phyloP scores from a whole-genome alignment of 768 basidiomycete species.

The Lactifluus hygrophoroides region DNA sequence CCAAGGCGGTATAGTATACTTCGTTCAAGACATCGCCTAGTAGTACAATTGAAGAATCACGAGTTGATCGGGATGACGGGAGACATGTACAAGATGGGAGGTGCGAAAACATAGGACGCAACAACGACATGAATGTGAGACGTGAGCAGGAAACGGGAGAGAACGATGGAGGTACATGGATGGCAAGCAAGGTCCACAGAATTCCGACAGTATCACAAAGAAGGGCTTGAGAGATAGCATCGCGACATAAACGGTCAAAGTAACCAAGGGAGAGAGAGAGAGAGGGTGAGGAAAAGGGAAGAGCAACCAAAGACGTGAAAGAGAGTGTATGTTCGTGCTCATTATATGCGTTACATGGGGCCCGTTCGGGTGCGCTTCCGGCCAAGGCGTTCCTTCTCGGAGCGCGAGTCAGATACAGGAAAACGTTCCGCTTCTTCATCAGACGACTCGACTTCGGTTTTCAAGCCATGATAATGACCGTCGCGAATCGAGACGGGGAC shows the following conservation, averaged over 20 bases:
- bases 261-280: neutral
- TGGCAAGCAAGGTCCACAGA: slow-evolving; percentile 11
- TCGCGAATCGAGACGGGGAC: slow-evolving; percentile 4
- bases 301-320: neutral
- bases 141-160: slow-evolving; percentile 2
- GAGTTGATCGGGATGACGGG: slow-evolving; percentile 7
- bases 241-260: neutral
- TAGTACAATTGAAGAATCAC: slow-evolving; percentile 3
- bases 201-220: neutral
- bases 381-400: slow-evolving; percentile 12
- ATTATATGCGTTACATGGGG: slow-evolving; percentile 6
- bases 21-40: slow-evolving; percentile 5
- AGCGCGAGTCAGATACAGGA: slow-evolving; percentile 18
- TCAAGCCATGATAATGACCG: slow-evolving; percentile 2
- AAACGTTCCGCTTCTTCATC: slow-evolving; percentile 14
- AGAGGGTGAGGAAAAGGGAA: no score
- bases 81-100: slow-evolving; percentile 12
- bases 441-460: slow-evolving; percentile 7
- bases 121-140: slow-evolving; percentile 3
- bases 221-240: neutral
- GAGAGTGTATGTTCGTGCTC: slow-evolving; percentile 2
- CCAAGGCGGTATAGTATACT: slow-evolving; percentile 13
- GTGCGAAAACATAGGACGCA: slow-evolving; percentile 13
- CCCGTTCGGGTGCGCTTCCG: slow-evolving; percentile 17
- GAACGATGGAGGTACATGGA: slow-evolving; percentile 12